A percentile compares a stretch with the other conserved stretches of the same genome.
These are phyloP conservation scores for Trichoderma pleuroti DNA, from an alignment of 2,329 filamentous ascomycete genomes.

Conservation along the genomic window DNA sequence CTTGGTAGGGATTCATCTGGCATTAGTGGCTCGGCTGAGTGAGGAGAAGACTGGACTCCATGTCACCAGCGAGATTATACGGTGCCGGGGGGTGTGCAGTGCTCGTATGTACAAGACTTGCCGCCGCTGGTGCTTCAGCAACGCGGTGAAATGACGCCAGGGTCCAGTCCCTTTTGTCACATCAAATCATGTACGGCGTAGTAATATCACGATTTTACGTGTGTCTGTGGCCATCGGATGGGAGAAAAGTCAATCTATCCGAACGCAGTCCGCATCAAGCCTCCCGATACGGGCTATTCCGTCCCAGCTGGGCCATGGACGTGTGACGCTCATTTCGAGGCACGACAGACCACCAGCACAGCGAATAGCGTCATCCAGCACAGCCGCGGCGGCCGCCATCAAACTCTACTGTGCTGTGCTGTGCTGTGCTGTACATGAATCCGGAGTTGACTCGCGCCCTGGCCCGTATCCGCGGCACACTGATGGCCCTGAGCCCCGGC, in stretches of 20 bases:
- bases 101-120: not conserved
- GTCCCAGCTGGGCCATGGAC: not conserved
- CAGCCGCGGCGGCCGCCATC: not conserved
- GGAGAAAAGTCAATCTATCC: not conserved
- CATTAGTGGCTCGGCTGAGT: slow-evolving; percentile 14
- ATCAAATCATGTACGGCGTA: not conserved
- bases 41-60: not conserved
- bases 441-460: not conserved
- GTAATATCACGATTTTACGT: not conserved
- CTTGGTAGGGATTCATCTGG: not conserved
- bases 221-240: not conserved
- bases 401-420: not conserved
- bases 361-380: not conserved
- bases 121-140: too few species aligned
- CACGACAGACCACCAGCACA: not conserved
- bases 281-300: not conserved
- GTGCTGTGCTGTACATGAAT: not conserved
- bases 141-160: not conserved
- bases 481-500: not conserved
- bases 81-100: not conserved
- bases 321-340: not conserved
- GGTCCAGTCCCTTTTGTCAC: not conserved
- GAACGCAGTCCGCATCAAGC: not conserved
- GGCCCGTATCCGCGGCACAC: slow-evolving; percentile 1
- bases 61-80: not conserved